Evolutionary conservation across 352 stramenopile species (phyloP).

Genomic region (Phytophthora sojae): DNA sequence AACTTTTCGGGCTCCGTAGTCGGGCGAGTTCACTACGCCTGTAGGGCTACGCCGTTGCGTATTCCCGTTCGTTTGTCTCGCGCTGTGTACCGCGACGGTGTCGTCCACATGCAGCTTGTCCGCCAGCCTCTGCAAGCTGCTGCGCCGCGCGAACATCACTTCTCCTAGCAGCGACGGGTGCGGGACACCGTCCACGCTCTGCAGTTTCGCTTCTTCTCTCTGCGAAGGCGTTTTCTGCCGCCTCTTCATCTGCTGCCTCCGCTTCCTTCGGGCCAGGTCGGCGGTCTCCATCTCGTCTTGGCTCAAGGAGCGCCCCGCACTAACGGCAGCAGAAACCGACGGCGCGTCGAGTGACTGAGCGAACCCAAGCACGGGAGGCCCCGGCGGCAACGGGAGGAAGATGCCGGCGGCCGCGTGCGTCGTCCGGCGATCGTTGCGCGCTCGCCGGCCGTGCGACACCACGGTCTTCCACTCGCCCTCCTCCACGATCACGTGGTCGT

Average conservation of each 20-base stretch:
- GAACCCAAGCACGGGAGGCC: constrained; percentile 10
- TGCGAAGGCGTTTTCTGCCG: constrained; percentile 32
- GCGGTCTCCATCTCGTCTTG: constrained; percentile 40
- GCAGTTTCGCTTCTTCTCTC: constrained; percentile 13
- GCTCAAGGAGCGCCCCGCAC: constrained; percentile 28
- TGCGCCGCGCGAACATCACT: constrained; percentile 48
- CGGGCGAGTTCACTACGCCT: constrained; percentile 4
- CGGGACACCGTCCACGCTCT: constrained; percentile 29
- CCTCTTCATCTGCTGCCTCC: constrained; percentile 39
- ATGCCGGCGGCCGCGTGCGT: constrained; percentile 7
- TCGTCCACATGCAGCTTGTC: constrained; percentile 54
- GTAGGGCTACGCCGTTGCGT: constrained; percentile 11
- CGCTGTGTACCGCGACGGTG: constrained; percentile 20
- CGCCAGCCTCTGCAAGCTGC: constrained; percentile 67
- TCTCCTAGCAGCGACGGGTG: constrained; percentile 46
- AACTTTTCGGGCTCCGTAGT: constrained; percentile 25
- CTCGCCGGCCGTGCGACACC: constrained; percentile 40
- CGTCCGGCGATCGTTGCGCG: constrained; percentile 27
- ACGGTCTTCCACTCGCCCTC: constrained; percentile 51
- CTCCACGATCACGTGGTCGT: constrained; percentile 31
- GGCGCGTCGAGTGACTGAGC: constrained; percentile 15
- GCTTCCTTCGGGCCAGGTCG: constrained; percentile 27
- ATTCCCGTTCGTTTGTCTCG: constrained; percentile 4
- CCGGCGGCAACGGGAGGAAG: constrained; percentile 8
- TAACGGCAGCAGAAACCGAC: constrained; percentile 20